A percentile compares a stretch with the other conserved stretches of the same genome.
These are phyloP conservation scores for Phytophthora sp. DNA, from an alignment of 352 stramenopile genomes.

Conservation along the genomic window DNA sequence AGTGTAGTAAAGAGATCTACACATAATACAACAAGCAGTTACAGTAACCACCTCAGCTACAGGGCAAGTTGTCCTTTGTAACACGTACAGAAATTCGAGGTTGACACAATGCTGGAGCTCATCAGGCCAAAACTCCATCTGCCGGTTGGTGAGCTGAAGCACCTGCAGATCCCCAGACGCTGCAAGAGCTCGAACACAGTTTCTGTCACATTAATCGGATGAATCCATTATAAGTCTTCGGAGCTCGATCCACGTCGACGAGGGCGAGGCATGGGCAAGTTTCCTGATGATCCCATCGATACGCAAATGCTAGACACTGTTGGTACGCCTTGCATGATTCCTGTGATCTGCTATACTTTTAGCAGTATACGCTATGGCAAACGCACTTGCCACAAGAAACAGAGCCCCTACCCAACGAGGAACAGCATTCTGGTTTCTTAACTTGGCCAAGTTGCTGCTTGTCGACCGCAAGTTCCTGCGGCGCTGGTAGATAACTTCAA, in stretches of 20 bases:
- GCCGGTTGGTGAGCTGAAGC: constrained; percentile 39
- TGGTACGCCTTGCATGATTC: constrained; percentile 12
- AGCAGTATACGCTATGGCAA: constrained; percentile 16
- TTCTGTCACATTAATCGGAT: constrained; percentile 28
- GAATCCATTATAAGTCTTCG: constrained; percentile 32
- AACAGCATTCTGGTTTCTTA: constrained; percentile 1
- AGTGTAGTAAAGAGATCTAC: constrained; percentile 27
- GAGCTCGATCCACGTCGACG: constrained; percentile 31
- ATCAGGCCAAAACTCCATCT: constrained; percentile 27
- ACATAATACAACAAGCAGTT: no score
- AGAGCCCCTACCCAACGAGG: constrained; percentile 7
- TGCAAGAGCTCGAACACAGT: constrained; percentile 29
- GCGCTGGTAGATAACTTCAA: constrained; percentile 22
- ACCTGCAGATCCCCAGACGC: constrained; percentile 30
- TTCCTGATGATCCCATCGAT: constrained; percentile 25
- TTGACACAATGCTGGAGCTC: constrained; percentile 34
- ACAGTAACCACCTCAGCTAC: no score
- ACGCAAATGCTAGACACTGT: constrained; percentile 33
- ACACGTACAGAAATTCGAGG: constrained; percentile 33
- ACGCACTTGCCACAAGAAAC: constrained; percentile 7
- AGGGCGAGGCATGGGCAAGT: constrained; percentile 45
- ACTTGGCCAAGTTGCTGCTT: background rate
- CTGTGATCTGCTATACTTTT: constrained; percentile 19
- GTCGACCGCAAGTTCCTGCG: background rate
- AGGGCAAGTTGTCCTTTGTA: no score